A percentile compares a stretch with the other conserved stretches of the same genome.
Evolutionary conservation across 2,329 filamentous ascomycete species (phyloP).

Genomic region (Rhinocladiella similis): DNA sequence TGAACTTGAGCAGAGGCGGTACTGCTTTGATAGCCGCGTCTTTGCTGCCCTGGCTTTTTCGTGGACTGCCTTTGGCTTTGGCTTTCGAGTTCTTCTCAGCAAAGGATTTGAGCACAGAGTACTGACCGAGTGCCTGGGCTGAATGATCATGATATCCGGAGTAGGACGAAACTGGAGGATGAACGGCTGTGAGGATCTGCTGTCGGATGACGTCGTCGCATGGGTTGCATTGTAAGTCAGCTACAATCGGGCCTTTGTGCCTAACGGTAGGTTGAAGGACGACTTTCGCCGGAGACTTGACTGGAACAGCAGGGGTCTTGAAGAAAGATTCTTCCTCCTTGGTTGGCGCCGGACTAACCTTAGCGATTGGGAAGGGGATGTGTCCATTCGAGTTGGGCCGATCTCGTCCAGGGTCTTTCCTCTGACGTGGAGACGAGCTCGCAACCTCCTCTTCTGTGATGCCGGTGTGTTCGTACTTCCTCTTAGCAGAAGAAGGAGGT

Average conservation of each 20-base stretch:
- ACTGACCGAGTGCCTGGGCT: conserved; percentile 63
- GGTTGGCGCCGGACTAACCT: neutral
- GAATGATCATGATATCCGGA: conserved; percentile 77
- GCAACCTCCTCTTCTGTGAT: conserved; percentile 14
- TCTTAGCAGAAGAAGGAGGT: conserved; percentile 15
- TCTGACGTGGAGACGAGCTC: conserved; percentile 14
- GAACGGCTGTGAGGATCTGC: conserved; percentile 71
- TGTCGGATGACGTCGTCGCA: conserved; percentile 74
- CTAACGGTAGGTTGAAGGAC: conserved; percentile 32
- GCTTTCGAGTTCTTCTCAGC: conserved; percentile 63
- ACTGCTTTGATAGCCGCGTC: conserved; percentile 59
- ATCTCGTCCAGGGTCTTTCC: neutral
- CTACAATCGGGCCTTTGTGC: conserved; percentile 67
- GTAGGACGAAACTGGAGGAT: conserved; percentile 73
- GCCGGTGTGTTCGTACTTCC: conserved; percentile 14
- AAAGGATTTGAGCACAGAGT: conserved; percentile 77
- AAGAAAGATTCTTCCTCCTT: conserved; percentile 22
- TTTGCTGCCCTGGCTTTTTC: conserved; percentile 50
- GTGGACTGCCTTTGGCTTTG: conserved; percentile 38
- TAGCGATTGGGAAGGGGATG: neutral
- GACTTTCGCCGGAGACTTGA: conserved; percentile 31
- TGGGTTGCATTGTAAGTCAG: conserved; percentile 83
- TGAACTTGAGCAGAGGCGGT: conserved; percentile 68
- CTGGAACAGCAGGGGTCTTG: conserved; percentile 9
- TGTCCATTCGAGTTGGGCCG: neutral